Evolutionary conservation across 23 red algal species (phyloP).

Genomic region (Cyanidiococcus yangmingshanensis): DNA sequence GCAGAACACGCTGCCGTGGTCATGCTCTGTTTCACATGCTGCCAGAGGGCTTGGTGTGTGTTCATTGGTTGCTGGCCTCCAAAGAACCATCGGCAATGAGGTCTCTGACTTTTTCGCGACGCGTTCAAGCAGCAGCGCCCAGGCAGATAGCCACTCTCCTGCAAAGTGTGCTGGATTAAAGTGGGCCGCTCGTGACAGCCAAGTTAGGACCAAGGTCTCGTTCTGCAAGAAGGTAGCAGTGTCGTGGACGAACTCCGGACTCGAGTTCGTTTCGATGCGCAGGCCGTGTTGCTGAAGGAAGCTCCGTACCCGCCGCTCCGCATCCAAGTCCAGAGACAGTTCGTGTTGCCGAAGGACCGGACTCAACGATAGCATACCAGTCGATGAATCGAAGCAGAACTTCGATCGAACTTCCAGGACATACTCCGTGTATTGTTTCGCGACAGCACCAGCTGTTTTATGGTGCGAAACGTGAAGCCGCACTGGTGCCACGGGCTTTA

Average conservation of each 20-base stretch:
- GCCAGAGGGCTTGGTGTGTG: background rate
- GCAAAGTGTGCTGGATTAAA: constrained; percentile 1
- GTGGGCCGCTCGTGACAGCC: background rate
- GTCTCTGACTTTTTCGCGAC: background rate
- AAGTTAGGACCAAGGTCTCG: background rate
- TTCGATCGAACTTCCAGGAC: background rate
- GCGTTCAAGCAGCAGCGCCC: background rate
- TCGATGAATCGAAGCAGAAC: background rate
- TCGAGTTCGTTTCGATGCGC: background rate
- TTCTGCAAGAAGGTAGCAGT: background rate
- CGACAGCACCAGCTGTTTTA: background rate
- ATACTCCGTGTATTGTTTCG: background rate
- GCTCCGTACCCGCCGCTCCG: background rate
- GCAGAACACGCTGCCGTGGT: background rate
- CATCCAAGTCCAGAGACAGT: background rate
- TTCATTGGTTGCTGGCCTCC: background rate
- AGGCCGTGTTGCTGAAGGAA: background rate
- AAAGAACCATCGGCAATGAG: background rate
- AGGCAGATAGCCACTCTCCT: background rate
- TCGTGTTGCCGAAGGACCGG: background rate
- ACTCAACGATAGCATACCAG: background rate
- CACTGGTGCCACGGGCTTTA: background rate
- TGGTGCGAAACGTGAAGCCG: background rate
- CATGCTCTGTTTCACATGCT: background rate
- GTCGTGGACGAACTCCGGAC: background rate